phyloP scores from a whole-genome alignment of 2,329 filamentous ascomycete genomes.

The Huntiella savannae region DNA sequence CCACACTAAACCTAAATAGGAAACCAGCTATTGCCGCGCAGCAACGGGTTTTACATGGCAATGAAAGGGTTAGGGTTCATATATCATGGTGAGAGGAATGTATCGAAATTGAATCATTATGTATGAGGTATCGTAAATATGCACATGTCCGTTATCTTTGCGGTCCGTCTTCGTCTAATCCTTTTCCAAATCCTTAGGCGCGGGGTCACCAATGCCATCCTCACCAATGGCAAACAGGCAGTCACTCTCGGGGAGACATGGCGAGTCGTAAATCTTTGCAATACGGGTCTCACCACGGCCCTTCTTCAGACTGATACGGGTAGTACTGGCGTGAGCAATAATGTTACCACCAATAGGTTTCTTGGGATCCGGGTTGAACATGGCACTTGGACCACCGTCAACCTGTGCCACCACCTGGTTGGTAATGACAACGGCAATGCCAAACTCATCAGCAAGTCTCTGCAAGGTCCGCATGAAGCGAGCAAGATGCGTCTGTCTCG shows the following conservation, averaged over 20 bases:
- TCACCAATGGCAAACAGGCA: conserved; percentile 94
- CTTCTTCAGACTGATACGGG: conserved; percentile 85
- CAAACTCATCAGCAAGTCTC: conserved; percentile 64
- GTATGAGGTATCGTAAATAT: too few relatives aligned
- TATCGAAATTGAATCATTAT: too few relatives aligned
- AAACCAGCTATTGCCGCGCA: conserved; percentile 12
- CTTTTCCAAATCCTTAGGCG: conserved; percentile 88
- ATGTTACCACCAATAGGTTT: conserved; percentile 98
- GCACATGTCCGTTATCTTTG: background rate
- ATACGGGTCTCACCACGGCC: conserved; percentile 87
- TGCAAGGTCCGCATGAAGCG: conserved; percentile 79
- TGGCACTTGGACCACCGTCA: conserved; percentile 83
- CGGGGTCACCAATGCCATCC: conserved; percentile 89
- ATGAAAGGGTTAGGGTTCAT: too few relatives aligned
- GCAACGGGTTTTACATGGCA: background rate
- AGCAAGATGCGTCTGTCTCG: conserved; percentile 69
- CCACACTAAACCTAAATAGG: conserved; percentile 13
- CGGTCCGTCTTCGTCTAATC: conserved; percentile 25
- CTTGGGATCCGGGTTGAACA: conserved; percentile 99
- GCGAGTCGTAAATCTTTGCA: conserved; percentile 98
- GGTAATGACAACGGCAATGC: conserved; percentile 94
- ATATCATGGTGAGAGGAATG: too few relatives aligned
- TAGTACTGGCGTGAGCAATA: conserved; percentile 93
- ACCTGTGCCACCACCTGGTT: conserved; percentile 98
- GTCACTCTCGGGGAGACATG: conserved; percentile 89